A percentile compares a stretch with the other conserved stretches of the same genome.
Conservation (phyloP, 2,329 filamentous ascomycete genomes). For the Calonectria pteridis region DNA sequence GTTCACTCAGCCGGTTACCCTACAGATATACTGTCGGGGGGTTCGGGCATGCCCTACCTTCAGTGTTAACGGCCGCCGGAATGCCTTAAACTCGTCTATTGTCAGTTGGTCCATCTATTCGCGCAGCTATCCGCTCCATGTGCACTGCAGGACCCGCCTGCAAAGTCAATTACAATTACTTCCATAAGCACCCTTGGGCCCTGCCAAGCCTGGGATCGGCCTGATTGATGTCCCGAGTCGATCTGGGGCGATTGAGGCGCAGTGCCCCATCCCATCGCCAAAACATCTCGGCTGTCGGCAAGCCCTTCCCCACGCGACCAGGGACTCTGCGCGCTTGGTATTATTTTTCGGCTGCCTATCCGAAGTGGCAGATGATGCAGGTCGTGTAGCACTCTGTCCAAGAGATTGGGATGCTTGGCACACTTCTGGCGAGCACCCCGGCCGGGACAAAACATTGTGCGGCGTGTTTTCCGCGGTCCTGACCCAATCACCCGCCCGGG, state of each 20-base stretch:
- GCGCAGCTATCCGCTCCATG: too few relatives aligned
- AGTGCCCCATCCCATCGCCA: background rate
- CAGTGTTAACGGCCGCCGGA: too few relatives aligned
- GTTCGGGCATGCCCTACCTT: too few relatives aligned
- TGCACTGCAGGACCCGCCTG: background rate
- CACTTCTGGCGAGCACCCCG: background rate
- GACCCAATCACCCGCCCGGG: background rate
- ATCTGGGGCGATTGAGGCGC: background rate
- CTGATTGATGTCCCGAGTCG: background rate
- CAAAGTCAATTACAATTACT: slow-evolving; percentile 1
- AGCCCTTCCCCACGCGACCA: background rate
- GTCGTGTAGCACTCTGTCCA: background rate
- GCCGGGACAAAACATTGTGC: background rate
- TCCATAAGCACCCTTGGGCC: background rate
- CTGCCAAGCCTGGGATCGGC: background rate
- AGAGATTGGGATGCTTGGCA: background rate
- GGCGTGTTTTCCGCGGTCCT: background rate
- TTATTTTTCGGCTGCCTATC: background rate
- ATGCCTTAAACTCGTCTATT: too few relatives aligned
- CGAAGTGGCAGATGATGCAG: background rate
- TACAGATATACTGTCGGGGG: too few relatives aligned
- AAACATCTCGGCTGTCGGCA: background rate
- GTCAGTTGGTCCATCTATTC: too few relatives aligned
- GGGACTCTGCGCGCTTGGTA: background rate
- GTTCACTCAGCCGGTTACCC: too few relatives aligned